These are phyloP conservation scores for Lagerstroemia fauriei DNA, from an alignment of 441 rosid genomes.

Conservation along the genomic window DNA sequence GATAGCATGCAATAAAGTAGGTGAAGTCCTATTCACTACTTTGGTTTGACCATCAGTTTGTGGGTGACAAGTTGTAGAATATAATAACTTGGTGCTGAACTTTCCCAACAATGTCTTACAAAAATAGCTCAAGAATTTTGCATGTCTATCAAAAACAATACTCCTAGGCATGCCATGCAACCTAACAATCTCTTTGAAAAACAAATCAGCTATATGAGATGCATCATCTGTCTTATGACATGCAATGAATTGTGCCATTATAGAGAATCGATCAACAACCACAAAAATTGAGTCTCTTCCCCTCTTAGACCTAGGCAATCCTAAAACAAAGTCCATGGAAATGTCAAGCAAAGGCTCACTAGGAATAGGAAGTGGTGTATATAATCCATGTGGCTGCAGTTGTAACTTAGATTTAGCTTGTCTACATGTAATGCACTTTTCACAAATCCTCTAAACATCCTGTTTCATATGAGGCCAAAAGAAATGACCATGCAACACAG, in stretches of 20 bases:
- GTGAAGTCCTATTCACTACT: too few relatives aligned
- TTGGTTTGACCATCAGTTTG: too few relatives aligned
- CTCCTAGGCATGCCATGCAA: neutral
- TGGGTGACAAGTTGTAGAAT: too few relatives aligned
- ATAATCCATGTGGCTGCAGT: neutral
- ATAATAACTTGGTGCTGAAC: too few relatives aligned
- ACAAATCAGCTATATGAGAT: too few relatives aligned
- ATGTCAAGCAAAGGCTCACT: neutral
- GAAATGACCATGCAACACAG: neutral
- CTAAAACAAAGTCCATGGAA: neutral
- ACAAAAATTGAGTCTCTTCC: neutral
- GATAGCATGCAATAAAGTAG: too few relatives aligned
- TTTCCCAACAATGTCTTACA: too few relatives aligned
- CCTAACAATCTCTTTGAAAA: neutral
- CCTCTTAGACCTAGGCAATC: neutral
- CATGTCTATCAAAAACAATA: too few relatives aligned
- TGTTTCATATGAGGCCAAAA: neutral
- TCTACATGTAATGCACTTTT: neutral
- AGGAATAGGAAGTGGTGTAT: neutral
- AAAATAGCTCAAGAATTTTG: too few relatives aligned
- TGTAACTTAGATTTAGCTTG: neutral
- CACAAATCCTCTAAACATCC: neutral
- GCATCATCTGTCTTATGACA: too few relatives aligned
- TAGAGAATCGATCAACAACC: too few relatives aligned
- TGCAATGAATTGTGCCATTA: too few relatives aligned